Conservation (phyloP, 768 basidiomycete genomes). For the Pleurotus pulmonarius region DNA sequence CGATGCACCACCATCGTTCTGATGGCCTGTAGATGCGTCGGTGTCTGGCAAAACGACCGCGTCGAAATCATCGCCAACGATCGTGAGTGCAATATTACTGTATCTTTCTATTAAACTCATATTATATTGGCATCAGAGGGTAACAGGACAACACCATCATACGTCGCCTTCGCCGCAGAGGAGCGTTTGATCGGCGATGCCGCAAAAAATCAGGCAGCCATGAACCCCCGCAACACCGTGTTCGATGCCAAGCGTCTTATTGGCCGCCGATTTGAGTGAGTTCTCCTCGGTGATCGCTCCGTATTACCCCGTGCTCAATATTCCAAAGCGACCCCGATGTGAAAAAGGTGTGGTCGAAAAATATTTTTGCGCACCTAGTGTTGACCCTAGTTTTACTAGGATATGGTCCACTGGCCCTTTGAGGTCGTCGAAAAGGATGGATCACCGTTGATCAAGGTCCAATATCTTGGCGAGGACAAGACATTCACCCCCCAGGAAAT, state of each 20-base stretch:
- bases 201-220: conserved; percentile 97
- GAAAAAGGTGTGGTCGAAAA: conserved; percentile 30
- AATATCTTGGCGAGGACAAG: conserved; percentile 92
- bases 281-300: background rate
- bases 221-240: conserved; percentile 97
- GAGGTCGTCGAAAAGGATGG: conserved; percentile 80
- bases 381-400: conserved; percentile 37
- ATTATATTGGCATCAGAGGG: conserved; percentile 39
- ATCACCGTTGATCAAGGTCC: conserved; percentile 85
- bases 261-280: conserved; percentile 75
- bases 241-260: conserved; percentile 99
- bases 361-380: background rate
- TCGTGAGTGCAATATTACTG: conserved; percentile 24
- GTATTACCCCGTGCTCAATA: background rate
- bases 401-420: conserved; percentile 96
- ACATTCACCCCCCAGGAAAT: conserved; percentile 98
- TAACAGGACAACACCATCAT: conserved; percentile 94
- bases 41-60: conserved; percentile 99
- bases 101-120: background rate
- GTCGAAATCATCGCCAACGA: conserved; percentile 98
- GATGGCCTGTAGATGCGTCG: conserved; percentile 73
- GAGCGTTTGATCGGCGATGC: conserved; percentile 99
- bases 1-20: conserved; percentile 9
- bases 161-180: conserved; percentile 90
- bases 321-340: conserved; percentile 40